A percentile compares a stretch with the other conserved stretches of the same genome.
Conservation (phyloP, 768 basidiomycete genomes). For the Leccinum variicolor region DNA sequence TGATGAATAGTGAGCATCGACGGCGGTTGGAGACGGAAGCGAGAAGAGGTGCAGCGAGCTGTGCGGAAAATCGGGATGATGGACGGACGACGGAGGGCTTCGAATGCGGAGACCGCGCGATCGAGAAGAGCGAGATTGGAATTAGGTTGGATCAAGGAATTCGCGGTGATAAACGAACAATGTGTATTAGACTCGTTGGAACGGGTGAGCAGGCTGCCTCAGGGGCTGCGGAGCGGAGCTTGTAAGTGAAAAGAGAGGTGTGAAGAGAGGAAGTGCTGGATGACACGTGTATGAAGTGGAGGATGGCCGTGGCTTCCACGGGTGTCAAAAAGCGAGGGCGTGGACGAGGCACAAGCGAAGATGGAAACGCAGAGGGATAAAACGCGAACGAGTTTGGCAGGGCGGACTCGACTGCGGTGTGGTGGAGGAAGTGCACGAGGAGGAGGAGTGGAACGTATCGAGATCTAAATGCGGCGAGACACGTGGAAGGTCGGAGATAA, state of each 20-base stretch:
- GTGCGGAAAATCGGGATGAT: constrained; percentile 22
- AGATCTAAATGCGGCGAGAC: constrained; percentile 22
- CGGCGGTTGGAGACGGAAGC: neutral
- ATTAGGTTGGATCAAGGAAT: constrained; percentile 20
- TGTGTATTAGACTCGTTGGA: constrained; percentile 4
- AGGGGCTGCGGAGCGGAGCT: constrained; percentile 8
- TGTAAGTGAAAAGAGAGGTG: constrained; percentile 19
- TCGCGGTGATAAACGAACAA: constrained; percentile 10
- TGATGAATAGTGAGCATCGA: constrained; percentile 7
- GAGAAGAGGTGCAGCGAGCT: constrained; percentile 4
- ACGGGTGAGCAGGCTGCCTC: constrained; percentile 3
- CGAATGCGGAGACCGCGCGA: constrained; percentile 22
- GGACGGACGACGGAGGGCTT: constrained; percentile 3
- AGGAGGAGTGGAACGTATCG: constrained; percentile 7
- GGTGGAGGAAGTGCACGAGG: constrained; percentile 14
- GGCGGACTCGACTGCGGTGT: constrained; percentile 21
- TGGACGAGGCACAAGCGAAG: constrained; percentile 1
- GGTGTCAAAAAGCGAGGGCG: constrained; percentile 1
- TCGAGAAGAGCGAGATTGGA: constrained; percentile 21
- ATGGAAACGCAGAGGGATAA: constrained; percentile 8
- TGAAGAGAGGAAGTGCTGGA: constrained; percentile 16
- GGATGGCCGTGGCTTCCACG: constrained; percentile 23
- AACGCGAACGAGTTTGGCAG: neutral
- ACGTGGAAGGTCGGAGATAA: constrained; percentile 29
- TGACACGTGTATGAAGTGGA: constrained; percentile 18